Percentiles rank a stretch among this genome's conserved stretches.
phyloP scores from a whole-genome alignment of 768 basidiomycete species.

The Phlegmacium glaucopus region DNA sequence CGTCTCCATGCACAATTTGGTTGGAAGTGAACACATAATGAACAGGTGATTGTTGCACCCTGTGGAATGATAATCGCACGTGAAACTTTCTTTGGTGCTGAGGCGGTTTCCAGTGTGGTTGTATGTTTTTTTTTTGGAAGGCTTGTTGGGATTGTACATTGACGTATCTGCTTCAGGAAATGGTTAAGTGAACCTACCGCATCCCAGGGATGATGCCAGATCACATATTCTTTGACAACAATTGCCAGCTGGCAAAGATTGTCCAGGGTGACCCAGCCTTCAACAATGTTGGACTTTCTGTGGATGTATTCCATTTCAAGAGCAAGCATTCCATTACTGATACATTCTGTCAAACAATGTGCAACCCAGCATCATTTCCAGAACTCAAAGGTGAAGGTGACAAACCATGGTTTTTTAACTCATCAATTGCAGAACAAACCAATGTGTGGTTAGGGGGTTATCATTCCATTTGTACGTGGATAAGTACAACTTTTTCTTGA shows the following conservation, averaged over 20 bases:
- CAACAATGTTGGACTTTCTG: neutral
- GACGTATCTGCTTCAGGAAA: slow-evolving; percentile 3
- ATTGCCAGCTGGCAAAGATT: slow-evolving; percentile 15
- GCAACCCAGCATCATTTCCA: slow-evolving; percentile 4
- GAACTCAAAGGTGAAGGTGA: slow-evolving; percentile 5
- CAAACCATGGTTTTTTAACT: slow-evolving; percentile 19
- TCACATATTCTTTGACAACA: slow-evolving; percentile 29
- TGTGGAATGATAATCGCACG: slow-evolving; percentile 27
- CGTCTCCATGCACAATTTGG: slow-evolving; percentile 20
- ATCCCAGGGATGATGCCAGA: slow-evolving; percentile 13
- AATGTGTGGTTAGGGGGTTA: slow-evolving; percentile 22
- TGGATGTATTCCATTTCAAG: slow-evolving; percentile 4
- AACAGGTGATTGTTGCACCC: slow-evolving; percentile 25
- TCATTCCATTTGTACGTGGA: slow-evolving; percentile 14
- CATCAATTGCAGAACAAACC: slow-evolving; percentile 14
- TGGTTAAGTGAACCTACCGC: slow-evolving; percentile 15
- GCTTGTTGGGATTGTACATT: neutral
- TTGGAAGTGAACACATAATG: slow-evolving; percentile 23
- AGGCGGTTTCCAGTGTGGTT: slow-evolving; percentile 13
- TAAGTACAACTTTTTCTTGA: slow-evolving; percentile 29
- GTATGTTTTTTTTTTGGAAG: slow-evolving; percentile 14
- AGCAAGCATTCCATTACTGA: slow-evolving; percentile 1
- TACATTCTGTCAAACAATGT: neutral
- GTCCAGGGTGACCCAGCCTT: neutral
- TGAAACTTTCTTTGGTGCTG: slow-evolving; percentile 21